These are phyloP conservation scores for Rheum nobile DNA, from an alignment of 148 eudicot genomes.

Conservation along the genomic window DNA sequence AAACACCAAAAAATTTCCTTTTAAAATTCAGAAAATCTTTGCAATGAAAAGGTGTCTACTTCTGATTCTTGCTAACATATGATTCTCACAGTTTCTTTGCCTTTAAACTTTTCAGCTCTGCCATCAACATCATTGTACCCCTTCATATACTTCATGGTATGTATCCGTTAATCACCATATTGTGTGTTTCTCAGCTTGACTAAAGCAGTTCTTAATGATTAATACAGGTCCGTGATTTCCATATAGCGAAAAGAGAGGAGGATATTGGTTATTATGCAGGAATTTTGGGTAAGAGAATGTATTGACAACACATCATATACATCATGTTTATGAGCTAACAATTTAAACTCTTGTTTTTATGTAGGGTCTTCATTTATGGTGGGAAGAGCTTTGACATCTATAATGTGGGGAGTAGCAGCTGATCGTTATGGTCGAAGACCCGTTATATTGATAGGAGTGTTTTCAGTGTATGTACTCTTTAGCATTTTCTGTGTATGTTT, in stretches of 20 bases:
- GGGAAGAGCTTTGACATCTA: constrained; percentile 15
- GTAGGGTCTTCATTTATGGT: constrained; percentile 14
- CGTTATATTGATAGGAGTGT: constrained; percentile 10
- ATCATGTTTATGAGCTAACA: neutral
- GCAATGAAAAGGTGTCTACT: neutral
- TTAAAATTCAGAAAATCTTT: neutral
- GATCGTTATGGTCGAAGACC: constrained; percentile 13
- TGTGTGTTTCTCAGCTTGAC: neutral
- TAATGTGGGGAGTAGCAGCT: constrained; percentile 9
- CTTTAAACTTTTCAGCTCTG: constrained; percentile 8
- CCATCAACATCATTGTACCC: constrained; percentile 12
- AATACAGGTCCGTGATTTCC: constrained; percentile 12
- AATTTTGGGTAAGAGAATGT: constrained; percentile 6
- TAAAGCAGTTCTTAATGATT: neutral
- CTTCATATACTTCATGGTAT: constrained; percentile 14
- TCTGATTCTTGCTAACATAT: neutral
- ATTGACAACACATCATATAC: neutral
- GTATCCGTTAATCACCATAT: neutral
- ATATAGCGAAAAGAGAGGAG: constrained; percentile 11
- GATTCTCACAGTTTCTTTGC: neutral
- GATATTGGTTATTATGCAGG: constrained; percentile 14
- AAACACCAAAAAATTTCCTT: no score
- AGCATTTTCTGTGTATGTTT: neutral
- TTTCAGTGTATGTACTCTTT: constrained; percentile 8
- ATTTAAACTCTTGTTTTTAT: neutral